Base-by-base conservation (phyloP, 345 rosid genomes). In the Geranium rotundifolium region DNA sequence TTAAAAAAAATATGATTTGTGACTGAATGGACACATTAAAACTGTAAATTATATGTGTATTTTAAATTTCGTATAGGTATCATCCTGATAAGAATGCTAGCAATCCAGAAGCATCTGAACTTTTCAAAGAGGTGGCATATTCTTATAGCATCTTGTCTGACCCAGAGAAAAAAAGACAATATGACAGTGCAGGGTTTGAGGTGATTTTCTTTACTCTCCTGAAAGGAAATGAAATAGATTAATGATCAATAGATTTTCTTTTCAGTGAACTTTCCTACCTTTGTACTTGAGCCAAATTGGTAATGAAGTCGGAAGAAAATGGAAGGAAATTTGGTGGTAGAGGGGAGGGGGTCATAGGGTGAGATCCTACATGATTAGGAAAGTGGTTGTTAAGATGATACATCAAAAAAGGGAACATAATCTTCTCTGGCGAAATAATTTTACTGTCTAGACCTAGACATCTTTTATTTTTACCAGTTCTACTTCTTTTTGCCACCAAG, bases 151-250 rank as follows among this genome's bases (percentile, higher is more conserved):
- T 95, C 71, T 83, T 95, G 73, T 86, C 99, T 68, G 97, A 90
- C 62, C 97, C 99, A 30, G 99, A 95, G 70, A 95, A 95, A 81
- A 84, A 95, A 75, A 88, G 96, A 75, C 99, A 95, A 61, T 95
- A 90, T 61, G 97, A 95, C 76, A 90, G 76, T 68, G 91, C 87
- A 29, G 99, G 97, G 46, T 95, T 95, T 75, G 97, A 90, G 97
- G 99, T 93, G 65, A 71, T 7, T 67, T 49, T 61, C 63, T 39
- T 18, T 17, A 17, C 55, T 64, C 34, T 55, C 60, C 12, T 52
- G 37, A 7, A 1, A 16, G 64, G 41, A 61, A 17, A 7, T 61
- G 52, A 34, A 16, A 20, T 61, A 17, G 52, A 46, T 9, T 14
- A 46, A 46, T 46, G 14, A 46, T 46, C 52, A 46, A 9, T 46